Evolutionary conservation across 2,329 filamentous ascomycete species (phyloP).

Genomic region (Aspergillus piperis): DNA sequence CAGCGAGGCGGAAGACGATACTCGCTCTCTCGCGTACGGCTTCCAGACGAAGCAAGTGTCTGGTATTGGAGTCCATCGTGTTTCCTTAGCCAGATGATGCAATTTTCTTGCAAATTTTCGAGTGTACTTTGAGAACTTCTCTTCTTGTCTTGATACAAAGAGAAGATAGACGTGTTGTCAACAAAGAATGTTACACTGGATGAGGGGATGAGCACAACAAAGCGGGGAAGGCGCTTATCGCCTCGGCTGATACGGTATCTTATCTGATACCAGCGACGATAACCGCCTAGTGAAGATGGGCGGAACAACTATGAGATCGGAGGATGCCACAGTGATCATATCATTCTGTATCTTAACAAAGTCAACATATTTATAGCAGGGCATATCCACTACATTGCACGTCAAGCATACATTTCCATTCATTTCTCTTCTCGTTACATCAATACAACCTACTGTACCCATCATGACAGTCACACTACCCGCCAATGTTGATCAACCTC

Average conservation of each 20-base stretch:
- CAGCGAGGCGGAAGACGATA: constrained; percentile 38
- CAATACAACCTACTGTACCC: not conserved
- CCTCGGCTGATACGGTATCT: constrained; percentile 9
- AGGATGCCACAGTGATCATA: not conserved
- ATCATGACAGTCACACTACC: constrained; percentile 13
- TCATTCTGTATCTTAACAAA: not conserved
- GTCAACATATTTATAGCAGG: not conserved
- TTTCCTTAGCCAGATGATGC: too few relatives aligned
- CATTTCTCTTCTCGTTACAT: not conserved
- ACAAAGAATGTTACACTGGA: too few relatives aligned
- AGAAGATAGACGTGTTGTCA: not conserved
- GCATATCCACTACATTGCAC: not conserved
- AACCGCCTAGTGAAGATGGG: not conserved
- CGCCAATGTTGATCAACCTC: constrained; percentile 20
- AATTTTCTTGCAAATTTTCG: too few relatives aligned
- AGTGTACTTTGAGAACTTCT: too few relatives aligned
- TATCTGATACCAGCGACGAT: constrained; percentile 12
- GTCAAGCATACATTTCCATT: not conserved
- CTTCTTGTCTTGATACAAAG: not conserved
- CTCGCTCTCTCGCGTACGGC: constrained; percentile 32
- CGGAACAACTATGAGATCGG: not conserved
- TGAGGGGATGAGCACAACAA: not conserved
- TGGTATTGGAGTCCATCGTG: constrained; percentile 26
- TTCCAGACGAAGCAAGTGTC: constrained; percentile 31
- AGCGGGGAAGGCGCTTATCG: constrained; percentile 12